These are phyloP conservation scores for Arachis hypogaea DNA, from an alignment of 306 rosid species.

Conservation along the genomic window DNA sequence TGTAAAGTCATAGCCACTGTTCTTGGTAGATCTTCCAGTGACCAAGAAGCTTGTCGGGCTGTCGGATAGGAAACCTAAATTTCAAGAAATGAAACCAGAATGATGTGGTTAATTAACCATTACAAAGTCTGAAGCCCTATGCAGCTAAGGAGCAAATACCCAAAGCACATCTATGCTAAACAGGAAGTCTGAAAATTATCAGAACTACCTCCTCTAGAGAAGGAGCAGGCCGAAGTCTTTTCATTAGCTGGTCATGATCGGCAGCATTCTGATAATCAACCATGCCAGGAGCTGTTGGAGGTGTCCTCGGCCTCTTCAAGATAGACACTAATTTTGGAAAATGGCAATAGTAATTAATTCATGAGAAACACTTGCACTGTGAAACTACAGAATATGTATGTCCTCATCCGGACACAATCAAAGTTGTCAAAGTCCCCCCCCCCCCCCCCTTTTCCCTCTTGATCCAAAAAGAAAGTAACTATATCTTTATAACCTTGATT, in stretches of 20 bases:
- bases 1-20: slow-evolving; percentile 68
- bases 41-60: slow-evolving; percentile 72
- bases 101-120: slow-evolving; percentile 29
- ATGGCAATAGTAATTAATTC: slow-evolving; percentile 22
- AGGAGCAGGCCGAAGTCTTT: slow-evolving; percentile 68
- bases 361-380: slow-evolving; percentile 21
- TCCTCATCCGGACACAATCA: slow-evolving; percentile 7
- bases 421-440: not conserved
- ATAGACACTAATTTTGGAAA: slow-evolving; percentile 57
- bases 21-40: slow-evolving; percentile 79
- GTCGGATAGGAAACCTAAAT: slow-evolving; percentile 70
- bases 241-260: slow-evolving; percentile 77
- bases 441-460: not conserved
- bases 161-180: slow-evolving; percentile 29
- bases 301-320: slow-evolving; percentile 77
- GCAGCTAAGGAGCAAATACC: slow-evolving; percentile 13
- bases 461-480: not conserved
- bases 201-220: slow-evolving; percentile 74
- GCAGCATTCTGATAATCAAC: slow-evolving; percentile 74
- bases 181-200: slow-evolving; percentile 20
- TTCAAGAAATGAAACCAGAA: slow-evolving; percentile 34
- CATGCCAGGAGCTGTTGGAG: slow-evolving; percentile 66
- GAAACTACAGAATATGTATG: slow-evolving; percentile 30
- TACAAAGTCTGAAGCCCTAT: slow-evolving; percentile 7
- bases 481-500: slow-evolving; percentile 67